Evolutionary conservation across 2,329 filamentous ascomycete genomes (phyloP), one percentile per base, ranked within the genome.

Genomic region (Coniochaeta prunicola): DNA sequence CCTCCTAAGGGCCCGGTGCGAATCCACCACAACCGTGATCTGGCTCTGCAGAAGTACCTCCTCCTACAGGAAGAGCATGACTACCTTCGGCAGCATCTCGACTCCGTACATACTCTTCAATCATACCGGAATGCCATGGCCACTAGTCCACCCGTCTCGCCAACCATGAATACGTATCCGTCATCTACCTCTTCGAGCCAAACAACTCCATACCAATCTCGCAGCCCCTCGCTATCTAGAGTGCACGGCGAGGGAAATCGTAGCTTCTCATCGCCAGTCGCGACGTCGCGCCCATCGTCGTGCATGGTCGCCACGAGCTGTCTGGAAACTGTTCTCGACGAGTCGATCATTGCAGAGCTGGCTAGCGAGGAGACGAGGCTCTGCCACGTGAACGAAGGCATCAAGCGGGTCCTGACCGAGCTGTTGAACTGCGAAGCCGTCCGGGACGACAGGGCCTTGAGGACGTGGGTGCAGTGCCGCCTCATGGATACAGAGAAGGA

Each of bases 401-500:
- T 86, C 73, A 86, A 86, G 73, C 77, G 81, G 33, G 79, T 81
- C 2, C 67, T 86, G 64, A 86, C 82, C 6, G 82, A 85, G 68
- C 76, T 86, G 15, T 77, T 86, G 65, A 86, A 85, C 71, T 85
- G 81, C 70, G 78, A 81, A 26, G 72, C 77, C 38, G 80, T 84
- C 17, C 79, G 81, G 45, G 70, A 68, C 53, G 80, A 84, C 60
- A 70, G 72, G 30, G 72, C 75, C 1, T 79, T 83, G 66, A 80
- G 83, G 54, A 81, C 77, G 60, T 85, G 81, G 79, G 80, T 85
- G 34, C 83, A 85, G 68, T 76, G 78, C 21, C 74, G 82, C 15
- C 72, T 86, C 28, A 79, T 86, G 78, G 81, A 85, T 64, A 84
- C 82, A 21, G 82, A 86, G 66, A 79, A 80, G 65, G 81, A 85